Evolutionary conservation across 1,284 basidiomycete species (phyloP).

Genomic region (Leccinum fallax): DNA sequence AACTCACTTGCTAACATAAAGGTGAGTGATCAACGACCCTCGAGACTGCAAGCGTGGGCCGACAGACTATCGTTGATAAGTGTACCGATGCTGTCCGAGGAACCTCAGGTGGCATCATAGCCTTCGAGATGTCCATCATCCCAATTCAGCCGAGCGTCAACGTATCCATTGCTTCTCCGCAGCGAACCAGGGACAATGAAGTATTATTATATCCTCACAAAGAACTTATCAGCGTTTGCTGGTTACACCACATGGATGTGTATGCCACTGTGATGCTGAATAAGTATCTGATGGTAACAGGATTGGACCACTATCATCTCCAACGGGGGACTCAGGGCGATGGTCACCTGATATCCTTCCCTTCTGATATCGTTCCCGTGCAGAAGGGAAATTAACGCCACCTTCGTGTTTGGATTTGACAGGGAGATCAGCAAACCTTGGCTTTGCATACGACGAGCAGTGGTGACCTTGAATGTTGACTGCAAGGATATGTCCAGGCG

Average conservation of each 20-base stretch:
- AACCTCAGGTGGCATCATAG: constrained; percentile 25
- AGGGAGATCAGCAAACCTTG: constrained; percentile 20
- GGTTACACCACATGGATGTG: constrained; percentile 10
- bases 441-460: not conserved
- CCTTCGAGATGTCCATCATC: not conserved
- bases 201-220: not conserved
- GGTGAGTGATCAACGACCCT: not conserved
- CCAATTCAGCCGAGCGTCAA: not conserved
- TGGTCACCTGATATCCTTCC: constrained; percentile 24
- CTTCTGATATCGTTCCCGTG: constrained; percentile 29
- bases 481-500: constrained; percentile 31
- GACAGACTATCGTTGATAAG: constrained; percentile 18
- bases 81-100: constrained; percentile 30
- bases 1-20: not conserved
- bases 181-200: constrained; percentile 8
- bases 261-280: constrained; percentile 14
- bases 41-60: constrained; percentile 20
- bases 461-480: not conserved
- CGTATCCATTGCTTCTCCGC: not conserved
- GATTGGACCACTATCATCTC: not conserved
- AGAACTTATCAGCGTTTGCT: not conserved
- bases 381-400: constrained; percentile 12
- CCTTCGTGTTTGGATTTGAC: constrained; percentile 28
- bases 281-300: constrained; percentile 31
- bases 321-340: constrained; percentile 22